phyloP scores from a whole-genome alignment of 2,329 filamentous ascomycete genomes.

The Tolypocladium cylindrosporum region DNA sequence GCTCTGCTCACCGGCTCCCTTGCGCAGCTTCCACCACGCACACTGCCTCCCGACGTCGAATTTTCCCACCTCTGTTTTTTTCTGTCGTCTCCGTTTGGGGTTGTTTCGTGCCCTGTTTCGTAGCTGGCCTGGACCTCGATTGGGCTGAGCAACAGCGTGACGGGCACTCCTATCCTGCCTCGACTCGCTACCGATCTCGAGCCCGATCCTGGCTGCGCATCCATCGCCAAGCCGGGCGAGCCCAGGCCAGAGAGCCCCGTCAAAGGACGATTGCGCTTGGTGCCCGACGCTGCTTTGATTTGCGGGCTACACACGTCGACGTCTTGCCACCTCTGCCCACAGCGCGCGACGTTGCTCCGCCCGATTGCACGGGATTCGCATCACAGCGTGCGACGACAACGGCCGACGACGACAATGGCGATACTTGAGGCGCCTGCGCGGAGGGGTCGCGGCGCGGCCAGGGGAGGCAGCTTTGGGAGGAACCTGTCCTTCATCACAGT shows the following conservation, averaged over 20 bases:
- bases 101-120: background rate
- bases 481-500: conserved; percentile 14
- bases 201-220: background rate
- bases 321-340: background rate
- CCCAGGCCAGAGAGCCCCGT: background rate
- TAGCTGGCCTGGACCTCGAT: too few species aligned
- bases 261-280: background rate
- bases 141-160: background rate
- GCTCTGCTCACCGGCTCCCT: background rate
- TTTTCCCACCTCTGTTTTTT: background rate
- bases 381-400: background rate
- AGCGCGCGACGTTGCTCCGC: background rate
- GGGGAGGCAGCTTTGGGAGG: conserved; percentile 8
- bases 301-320: too few species aligned
- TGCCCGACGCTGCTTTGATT: background rate
- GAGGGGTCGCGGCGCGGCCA: conserved; percentile 3
- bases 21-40: background rate
- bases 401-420: background rate
- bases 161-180: background rate
- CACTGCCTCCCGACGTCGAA: background rate
- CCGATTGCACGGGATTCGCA: background rate
- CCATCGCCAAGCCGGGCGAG: background rate
- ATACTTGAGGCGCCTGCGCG: conserved; percentile 8
- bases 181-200: background rate
- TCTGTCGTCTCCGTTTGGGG: background rate